Base-by-base conservation (phyloP, 331 rosid species). In the Quercus phellos region DNA sequence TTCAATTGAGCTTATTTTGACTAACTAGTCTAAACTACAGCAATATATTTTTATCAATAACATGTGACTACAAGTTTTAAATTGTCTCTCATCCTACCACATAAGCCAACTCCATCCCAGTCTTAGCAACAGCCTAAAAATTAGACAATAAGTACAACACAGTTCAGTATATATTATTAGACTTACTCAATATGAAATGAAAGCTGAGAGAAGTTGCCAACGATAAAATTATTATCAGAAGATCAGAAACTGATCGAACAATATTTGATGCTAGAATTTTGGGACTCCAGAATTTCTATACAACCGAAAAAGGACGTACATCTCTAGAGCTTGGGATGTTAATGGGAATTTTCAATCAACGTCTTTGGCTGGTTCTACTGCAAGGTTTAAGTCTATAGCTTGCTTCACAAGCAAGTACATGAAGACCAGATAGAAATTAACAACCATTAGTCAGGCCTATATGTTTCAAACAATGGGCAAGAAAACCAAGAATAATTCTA, bases 381-480 rank as follows among this genome's bases (percentile, higher is more conserved):
- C 97, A 70, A 92, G 86, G 78, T 84, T 92, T 66, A 94, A 84
- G 84, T 94, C 97, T 78, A 92, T 94, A 61, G 85, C 90, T 97
- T 94, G 91, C 70, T 51, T 43, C 66, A 34, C 24, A 35, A 8
- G 51, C 14, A 29, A 59, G 10, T 16, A 70, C 13, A 27, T 4
- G 50, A 53, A 60, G 50, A 55, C 35, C 24, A 55, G 29, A 56
- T 12, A 3, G 30, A 51, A 60, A 27, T 24, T 60, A 5, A 12
- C 16, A 32, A 61, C 16, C 6, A 30, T 64, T 64, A 30, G 32
- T 29, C 21, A 17, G 14, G 46, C 24, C 1, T 24, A 24, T 24
- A 16, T 30, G 22, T 64, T 32, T 30, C 46, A 6, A 56, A 64
- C 8, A 6, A 16, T 29, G 6, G 42, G 43, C 70, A 63, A 14